These are phyloP conservation scores for Leccinellum luteum DNA, from an alignment of 768 basidiomycete genomes.

Conservation along the genomic window DNA sequence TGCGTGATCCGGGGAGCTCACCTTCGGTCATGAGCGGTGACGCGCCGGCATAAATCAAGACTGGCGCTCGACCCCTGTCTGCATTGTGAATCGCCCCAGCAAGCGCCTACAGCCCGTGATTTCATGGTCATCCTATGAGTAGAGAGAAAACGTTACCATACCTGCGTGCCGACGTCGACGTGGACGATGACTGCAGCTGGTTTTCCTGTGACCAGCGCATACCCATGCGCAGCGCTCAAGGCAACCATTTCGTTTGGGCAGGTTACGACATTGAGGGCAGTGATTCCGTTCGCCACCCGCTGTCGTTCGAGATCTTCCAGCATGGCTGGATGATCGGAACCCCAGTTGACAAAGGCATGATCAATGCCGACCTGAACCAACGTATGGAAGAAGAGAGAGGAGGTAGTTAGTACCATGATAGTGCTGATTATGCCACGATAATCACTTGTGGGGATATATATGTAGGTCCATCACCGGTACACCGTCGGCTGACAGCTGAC, in stretches of 20 bases:
- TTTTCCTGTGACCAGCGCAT: slow-evolving; percentile 60
- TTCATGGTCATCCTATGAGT: background rate
- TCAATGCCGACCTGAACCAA: slow-evolving; percentile 58
- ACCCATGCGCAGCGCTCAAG: slow-evolving; percentile 64
- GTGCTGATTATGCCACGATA: background rate
- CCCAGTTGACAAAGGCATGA: slow-evolving; percentile 74
- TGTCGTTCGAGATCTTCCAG: slow-evolving; percentile 68
- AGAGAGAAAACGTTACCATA: slow-evolving; percentile 17
- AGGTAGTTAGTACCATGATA: slow-evolving; percentile 50
- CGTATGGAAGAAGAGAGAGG: slow-evolving; percentile 58
- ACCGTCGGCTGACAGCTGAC: too few relatives aligned
- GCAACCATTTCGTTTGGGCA: slow-evolving; percentile 80
- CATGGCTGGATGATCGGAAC: slow-evolving; percentile 70
- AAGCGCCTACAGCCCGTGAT: slow-evolving; percentile 45
- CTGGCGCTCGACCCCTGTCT: slow-evolving; percentile 56
- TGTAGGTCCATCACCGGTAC: background rate
- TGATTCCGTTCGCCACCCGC: slow-evolving; percentile 38
- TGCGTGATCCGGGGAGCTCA: slow-evolving; percentile 60
- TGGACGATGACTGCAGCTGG: slow-evolving; percentile 75
- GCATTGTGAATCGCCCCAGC: slow-evolving; percentile 75
- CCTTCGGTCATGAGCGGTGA: slow-evolving; percentile 56
- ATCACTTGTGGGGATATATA: background rate
- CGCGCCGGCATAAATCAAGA: slow-evolving; percentile 72
- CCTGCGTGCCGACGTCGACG: slow-evolving; percentile 71
- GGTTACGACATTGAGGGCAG: slow-evolving; percentile 51